Conservation (phyloP, 768 basidiomycete genomes). For the Collybia sordida region DNA sequence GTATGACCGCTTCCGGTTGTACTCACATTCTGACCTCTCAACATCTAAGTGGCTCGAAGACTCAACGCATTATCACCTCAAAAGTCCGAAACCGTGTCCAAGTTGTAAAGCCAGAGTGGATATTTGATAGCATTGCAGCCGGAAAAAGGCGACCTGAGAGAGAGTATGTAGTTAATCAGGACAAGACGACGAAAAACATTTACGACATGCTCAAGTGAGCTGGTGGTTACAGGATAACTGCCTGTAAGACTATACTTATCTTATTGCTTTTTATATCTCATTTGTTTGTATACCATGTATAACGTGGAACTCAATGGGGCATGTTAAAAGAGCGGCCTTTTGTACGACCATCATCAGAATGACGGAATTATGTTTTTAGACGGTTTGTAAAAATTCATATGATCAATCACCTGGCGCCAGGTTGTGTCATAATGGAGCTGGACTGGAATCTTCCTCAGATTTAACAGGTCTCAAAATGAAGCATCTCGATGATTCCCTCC, state of each 20-base stretch:
- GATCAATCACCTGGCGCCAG: neutral
- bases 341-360: neutral
- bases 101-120: slow-evolving; percentile 78
- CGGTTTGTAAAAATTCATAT: no score
- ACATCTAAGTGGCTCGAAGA: slow-evolving; percentile 70
- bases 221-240: neutral
- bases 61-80: slow-evolving; percentile 56
- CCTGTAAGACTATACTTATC: neutral
- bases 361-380: no score
- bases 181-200: slow-evolving; percentile 34
- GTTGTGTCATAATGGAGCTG: neutral
- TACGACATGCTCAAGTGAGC: slow-evolving; percentile 30
- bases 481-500: no score
- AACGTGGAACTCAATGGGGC: neutral
- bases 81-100: slow-evolving; percentile 49
- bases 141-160: slow-evolving; percentile 64
- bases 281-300: neutral
- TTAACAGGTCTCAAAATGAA: no score
- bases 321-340: slow-evolving; percentile 4
- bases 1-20: slow-evolving; percentile 55
- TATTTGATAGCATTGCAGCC: slow-evolving; percentile 61
- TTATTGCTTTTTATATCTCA: neutral
- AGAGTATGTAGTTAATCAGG: slow-evolving; percentile 50
- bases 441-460: no score
- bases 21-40: slow-evolving; percentile 82